phyloP scores from a whole-genome alignment of 2,329 filamentous ascomycete species.

The Xylariaceae sp. region DNA sequence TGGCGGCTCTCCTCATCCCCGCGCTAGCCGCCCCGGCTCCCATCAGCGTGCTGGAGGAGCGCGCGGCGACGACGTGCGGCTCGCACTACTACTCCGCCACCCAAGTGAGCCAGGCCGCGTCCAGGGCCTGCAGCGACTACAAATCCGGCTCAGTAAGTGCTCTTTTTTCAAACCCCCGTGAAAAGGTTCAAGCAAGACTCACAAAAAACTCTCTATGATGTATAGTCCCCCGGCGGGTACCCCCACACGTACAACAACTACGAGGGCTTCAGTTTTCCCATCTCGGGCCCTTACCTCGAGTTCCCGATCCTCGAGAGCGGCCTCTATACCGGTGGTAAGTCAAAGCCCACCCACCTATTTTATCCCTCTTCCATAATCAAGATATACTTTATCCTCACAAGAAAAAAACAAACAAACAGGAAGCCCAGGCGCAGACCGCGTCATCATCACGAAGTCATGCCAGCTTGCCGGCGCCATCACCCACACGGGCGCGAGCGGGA shows the following conservation, averaged over 20 bases:
- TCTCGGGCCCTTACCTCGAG: constrained; percentile 56
- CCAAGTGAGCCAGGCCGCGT: constrained; percentile 44
- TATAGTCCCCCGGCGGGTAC: constrained; percentile 45
- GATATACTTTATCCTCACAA: neutral
- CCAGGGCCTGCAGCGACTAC: constrained; percentile 48
- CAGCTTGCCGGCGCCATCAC: constrained; percentile 60
- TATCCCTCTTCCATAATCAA: neutral
- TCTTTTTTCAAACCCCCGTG: neutral
- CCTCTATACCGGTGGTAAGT: constrained; percentile 50
- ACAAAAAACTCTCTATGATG: neutral
- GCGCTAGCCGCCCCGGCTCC: constrained; percentile 20
- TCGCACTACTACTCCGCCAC: constrained; percentile 44
- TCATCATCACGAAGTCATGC: constrained; percentile 55
- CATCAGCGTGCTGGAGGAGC: constrained; percentile 35
- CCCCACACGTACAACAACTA: constrained; percentile 58
- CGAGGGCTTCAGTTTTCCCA: constrained; percentile 56
- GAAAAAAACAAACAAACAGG: constrained; percentile 31
- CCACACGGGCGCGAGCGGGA: constrained; percentile 63
- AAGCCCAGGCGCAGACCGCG: constrained; percentile 60
- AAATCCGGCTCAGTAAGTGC: constrained; percentile 32
- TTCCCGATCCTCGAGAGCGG: constrained; percentile 53
- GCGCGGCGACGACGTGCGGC: constrained; percentile 48
- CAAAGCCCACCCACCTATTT: neutral
- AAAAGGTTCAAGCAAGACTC: neutral
- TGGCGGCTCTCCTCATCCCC: constrained; percentile 23